Evolutionary conservation across 257 asterid genomes (phyloP).

Genomic region (Cinchona pubescens): DNA sequence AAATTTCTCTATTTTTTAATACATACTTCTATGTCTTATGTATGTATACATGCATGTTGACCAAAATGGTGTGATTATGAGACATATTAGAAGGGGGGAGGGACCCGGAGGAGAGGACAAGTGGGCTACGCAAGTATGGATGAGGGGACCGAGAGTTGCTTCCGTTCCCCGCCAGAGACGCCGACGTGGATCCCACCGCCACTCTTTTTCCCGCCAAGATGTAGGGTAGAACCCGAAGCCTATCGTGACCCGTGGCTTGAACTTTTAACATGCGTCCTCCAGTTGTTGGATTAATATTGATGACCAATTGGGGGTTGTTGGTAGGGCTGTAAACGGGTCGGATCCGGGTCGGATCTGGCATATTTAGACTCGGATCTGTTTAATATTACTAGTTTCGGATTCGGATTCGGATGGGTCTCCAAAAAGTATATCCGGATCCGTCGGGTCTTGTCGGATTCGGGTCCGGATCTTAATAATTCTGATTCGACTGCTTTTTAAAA

Average conservation of each 20-base stretch:
- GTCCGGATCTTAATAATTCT: too few relatives aligned
- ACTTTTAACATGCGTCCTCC: slow-evolving; percentile 1
- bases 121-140: slow-evolving; percentile 31
- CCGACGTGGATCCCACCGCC: slow-evolving; percentile 30
- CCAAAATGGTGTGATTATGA: not conserved
- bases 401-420: too few relatives aligned
- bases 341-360: too few relatives aligned
- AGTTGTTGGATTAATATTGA: not conserved
- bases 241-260: slow-evolving; percentile 23
- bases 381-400: too few relatives aligned
- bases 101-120: slow-evolving; percentile 16
- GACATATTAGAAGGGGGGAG: not conserved
- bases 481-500: too few relatives aligned
- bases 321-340: too few relatives aligned
- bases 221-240: not conserved
- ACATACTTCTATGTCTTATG: too few relatives aligned
- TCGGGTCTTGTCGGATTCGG: too few relatives aligned
- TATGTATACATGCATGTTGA: slow-evolving; percentile 14
- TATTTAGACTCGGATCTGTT: too few relatives aligned
- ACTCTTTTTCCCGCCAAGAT: slow-evolving; percentile 34
- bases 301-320: too few relatives aligned
- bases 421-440: too few relatives aligned
- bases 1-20: too few relatives aligned
- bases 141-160: slow-evolving; percentile 42
- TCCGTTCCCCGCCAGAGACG: slow-evolving; percentile 45